Percentiles rank a stretch among this genome's conserved stretches.
Conservation (phyloP, 768 basidiomycete species). For the Candolleomyces aberdarensis region DNA sequence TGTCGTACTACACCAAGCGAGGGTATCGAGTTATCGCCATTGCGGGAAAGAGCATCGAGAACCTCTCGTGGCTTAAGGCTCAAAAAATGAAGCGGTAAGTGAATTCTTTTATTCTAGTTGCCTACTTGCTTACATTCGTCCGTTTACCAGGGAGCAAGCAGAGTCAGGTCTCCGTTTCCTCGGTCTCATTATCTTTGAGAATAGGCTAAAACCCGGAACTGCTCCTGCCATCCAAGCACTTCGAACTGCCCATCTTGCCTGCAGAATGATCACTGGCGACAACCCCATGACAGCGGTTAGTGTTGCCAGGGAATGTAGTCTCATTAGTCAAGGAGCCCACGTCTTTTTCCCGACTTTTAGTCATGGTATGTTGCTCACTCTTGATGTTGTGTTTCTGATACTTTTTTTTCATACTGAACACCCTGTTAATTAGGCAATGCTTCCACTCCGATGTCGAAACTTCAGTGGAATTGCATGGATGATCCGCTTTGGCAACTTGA, state of each 20-base stretch:
- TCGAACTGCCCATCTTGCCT: conserved; percentile 86
- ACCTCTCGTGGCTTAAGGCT: conserved; percentile 94
- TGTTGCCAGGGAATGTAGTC: conserved; percentile 89
- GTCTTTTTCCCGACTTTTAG: conserved; percentile 83
- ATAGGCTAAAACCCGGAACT: conserved; percentile 92
- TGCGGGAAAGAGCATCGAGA: conserved; percentile 93
- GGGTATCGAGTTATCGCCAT: conserved; percentile 98
- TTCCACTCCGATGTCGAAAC: conserved; percentile 48
- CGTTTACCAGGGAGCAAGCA: conserved; percentile 75
- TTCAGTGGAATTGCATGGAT: conserved; percentile 94
- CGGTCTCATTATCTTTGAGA: conserved; percentile 96
- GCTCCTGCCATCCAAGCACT: conserved; percentile 86
- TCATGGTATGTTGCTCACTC: conserved; percentile 46
- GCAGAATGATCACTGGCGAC: conserved; percentile 98
- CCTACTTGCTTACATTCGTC: neutral
- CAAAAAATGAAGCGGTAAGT: conserved; percentile 90
- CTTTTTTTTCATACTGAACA: conserved; percentile 4
- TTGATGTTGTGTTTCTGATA: neutral
- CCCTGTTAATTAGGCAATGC: conserved; percentile 45
- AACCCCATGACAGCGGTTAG: conserved; percentile 96
- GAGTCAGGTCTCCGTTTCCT: conserved; percentile 89
- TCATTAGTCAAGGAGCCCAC: conserved; percentile 85
- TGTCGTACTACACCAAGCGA: conserved; percentile 94
- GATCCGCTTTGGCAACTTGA: conserved; percentile 84
- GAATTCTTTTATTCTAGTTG: neutral